Percentiles rank a stretch among this genome's conserved stretches.
These are phyloP conservation scores for Aegle marmelos DNA, from an alignment of 345 rosid genomes.

Conservation along the genomic window DNA sequence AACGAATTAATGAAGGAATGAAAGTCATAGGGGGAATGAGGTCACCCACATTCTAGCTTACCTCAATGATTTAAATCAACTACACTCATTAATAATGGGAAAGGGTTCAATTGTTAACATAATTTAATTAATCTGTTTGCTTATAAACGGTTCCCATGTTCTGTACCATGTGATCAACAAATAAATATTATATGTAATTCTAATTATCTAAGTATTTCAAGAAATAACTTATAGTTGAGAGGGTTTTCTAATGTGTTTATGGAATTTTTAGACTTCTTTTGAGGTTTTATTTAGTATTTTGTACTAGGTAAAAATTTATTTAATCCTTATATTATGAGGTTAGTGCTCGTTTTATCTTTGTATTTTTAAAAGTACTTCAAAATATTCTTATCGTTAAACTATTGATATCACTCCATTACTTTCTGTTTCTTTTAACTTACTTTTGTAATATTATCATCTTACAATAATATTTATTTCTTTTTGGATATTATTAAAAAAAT, in stretches of 20 bases:
- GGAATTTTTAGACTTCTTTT: background rate
- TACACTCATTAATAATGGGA: constrained; percentile 1
- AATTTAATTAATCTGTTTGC: background rate
- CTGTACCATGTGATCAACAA: constrained; percentile 22
- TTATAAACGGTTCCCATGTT: constrained; percentile 17
- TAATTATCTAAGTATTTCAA: background rate
- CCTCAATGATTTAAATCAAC: constrained; percentile 14
- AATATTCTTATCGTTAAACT: too few species aligned
- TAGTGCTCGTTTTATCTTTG: rapidly evolving
- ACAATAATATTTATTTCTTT: too few species aligned
- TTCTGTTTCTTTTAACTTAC: too few species aligned
- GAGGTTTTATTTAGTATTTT: background rate
- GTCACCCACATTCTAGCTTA: constrained; percentile 16
- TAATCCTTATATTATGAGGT: too few species aligned
- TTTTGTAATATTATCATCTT: too few species aligned
- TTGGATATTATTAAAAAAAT: too few species aligned
- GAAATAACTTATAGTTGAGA: background rate
- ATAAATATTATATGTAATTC: background rate
- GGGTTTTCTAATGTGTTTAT: background rate
- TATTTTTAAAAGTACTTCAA: too few species aligned
- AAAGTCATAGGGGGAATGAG: constrained; percentile 13
- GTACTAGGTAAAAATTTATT: too few species aligned
- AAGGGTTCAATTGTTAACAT: constrained; percentile 2
- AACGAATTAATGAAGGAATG: background rate
- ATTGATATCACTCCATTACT: too few species aligned